Evolutionary conservation across 2,329 filamentous ascomycete genomes (phyloP), one percentile per base, ranked within the genome.

Genomic region (Magnaporthales sp.): DNA sequence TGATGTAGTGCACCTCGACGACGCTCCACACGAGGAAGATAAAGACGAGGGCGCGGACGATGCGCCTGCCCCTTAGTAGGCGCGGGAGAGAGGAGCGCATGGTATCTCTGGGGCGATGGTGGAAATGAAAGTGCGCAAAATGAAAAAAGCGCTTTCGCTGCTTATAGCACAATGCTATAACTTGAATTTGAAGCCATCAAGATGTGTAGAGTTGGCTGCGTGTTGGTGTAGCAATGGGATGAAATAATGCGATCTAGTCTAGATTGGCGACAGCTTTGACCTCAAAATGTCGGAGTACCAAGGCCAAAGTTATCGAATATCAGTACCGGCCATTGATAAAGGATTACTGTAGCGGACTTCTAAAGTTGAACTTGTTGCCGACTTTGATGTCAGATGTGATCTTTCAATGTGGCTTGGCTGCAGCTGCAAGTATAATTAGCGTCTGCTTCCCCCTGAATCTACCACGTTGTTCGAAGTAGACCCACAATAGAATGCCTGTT

Each of bases 1-100:
- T 56, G 27, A 65, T 65, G 51, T 65, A 65, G 15, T 65, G 63
- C 27, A 65, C 63, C 27, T 65, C 63, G 27, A 65, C 51, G 24
- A 30, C 51, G 63, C 58, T 65, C 63, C 63, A 65, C 32, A 65
- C 63, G 19, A 29, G 46, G 63, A 65, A 60, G 27, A 65, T 51
- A 27, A 65, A 54, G 24, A 30, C 26, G 13, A 58, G 11, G 11
- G 63, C 51, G 63, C 63, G 63, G 27, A 60, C 22, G 51, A 65
- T 60, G 5, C 32, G 27, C 24, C 63, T 46, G 13, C 46, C 54
- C 51, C 63, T 46, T 46, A 65, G n/a, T n/a, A 22, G 51, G 13
- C 63, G 63, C 6, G 32, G 51, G 29, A 65, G n/a, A n/a, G n/a
- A n/a, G 9, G 61, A 65, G 63, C 46, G 63, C 63, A 65, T 65